These are phyloP conservation scores for Fusarium marasasianum DNA, from an alignment of 2,329 filamentous ascomycete species.

Conservation along the genomic window DNA sequence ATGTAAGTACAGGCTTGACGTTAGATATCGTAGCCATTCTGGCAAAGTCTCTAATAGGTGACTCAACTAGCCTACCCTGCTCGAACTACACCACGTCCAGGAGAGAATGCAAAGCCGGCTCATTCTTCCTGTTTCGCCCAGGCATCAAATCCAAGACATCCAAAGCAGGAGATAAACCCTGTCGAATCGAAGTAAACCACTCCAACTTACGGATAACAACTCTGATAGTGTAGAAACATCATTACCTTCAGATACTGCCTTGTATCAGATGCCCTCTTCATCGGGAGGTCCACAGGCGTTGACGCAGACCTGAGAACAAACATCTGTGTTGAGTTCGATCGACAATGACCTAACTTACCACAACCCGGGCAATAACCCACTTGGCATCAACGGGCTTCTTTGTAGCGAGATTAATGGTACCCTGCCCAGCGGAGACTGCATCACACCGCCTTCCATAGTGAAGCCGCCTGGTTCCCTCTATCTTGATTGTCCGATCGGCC, in stretches of 20 bases:
- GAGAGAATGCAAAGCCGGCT: background rate
- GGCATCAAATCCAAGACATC: background rate
- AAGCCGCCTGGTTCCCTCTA: background rate
- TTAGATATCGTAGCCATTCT: background rate
- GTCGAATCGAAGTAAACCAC: too few relatives aligned
- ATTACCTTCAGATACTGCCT: background rate
- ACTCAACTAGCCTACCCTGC: background rate
- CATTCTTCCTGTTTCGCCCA: background rate
- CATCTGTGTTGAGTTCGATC: background rate
- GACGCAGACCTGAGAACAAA: too few relatives aligned
- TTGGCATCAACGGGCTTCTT: background rate
- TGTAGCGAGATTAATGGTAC: background rate
- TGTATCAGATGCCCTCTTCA: background rate
- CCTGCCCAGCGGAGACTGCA: background rate
- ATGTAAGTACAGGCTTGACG: background rate
- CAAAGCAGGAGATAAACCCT: background rate
- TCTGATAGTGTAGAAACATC: background rate
- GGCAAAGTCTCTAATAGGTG: background rate
- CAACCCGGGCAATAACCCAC: background rate
- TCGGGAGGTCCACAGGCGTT: too few relatives aligned
- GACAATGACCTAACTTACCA: background rate
- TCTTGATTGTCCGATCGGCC: background rate
- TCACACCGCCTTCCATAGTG: background rate
- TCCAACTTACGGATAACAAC: rapidly evolving
- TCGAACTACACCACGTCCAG: background rate